Conservation (phyloP, 225 moss, liverwort and hornwort species). For the Ulota crispa region DNA sequence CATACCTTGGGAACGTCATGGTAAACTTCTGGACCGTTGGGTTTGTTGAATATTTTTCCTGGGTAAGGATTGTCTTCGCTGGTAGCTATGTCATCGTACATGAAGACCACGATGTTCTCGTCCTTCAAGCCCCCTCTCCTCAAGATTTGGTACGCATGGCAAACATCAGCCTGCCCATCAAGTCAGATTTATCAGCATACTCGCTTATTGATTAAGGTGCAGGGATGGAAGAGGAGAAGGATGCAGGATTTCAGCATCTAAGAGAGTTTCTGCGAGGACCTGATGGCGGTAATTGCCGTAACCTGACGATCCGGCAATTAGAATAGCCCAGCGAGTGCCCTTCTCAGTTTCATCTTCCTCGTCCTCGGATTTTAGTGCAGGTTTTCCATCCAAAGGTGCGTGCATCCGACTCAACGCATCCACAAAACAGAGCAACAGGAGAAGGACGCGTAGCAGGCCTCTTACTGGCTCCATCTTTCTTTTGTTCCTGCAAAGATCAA, state of each 20-base stretch:
- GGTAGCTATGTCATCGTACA: slow-evolving; percentile 60
- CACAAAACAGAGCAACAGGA: slow-evolving; percentile 27
- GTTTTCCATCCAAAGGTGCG: slow-evolving; percentile 26
- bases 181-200: slow-evolving; percentile 7
- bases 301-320: slow-evolving; percentile 47
- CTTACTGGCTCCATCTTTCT: slow-evolving; percentile 19
- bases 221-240: background rate
- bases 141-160: slow-evolving; percentile 64
- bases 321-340: slow-evolving; percentile 51
- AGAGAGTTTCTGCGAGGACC: slow-evolving; percentile 18
- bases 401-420: slow-evolving; percentile 28
- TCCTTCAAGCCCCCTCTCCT: slow-evolving; percentile 53
- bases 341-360: slow-evolving; percentile 14
- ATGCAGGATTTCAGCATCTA: background rate
- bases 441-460: slow-evolving; percentile 21
- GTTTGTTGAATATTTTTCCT: slow-evolving; percentile 58
- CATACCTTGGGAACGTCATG: slow-evolving; percentile 57
- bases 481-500: slow-evolving; percentile 28
- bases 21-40: slow-evolving; percentile 51
- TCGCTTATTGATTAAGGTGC: background rate
- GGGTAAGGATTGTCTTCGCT: slow-evolving; percentile 46
- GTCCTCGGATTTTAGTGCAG: slow-evolving; percentile 20
- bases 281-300: slow-evolving; percentile 58
- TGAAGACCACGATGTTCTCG: slow-evolving; percentile 64
- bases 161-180: slow-evolving; percentile 54